phyloP scores from a whole-genome alignment of 2,329 filamentous ascomycete species.

The Sporothrix inflata region DNA sequence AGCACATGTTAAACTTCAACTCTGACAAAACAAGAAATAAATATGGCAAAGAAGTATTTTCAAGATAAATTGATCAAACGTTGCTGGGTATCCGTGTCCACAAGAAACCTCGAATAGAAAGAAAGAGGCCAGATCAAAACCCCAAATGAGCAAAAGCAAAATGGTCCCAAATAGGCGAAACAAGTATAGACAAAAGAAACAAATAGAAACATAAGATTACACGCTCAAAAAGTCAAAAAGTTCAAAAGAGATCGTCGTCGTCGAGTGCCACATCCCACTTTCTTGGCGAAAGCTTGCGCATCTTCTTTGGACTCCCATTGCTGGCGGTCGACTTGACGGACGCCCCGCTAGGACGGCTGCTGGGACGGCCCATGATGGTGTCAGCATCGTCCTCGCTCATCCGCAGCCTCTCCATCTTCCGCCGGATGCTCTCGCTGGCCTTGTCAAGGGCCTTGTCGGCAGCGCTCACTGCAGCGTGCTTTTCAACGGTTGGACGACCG shows the following conservation, averaged over 20 bases:
- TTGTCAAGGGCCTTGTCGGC: slow-evolving; percentile 11
- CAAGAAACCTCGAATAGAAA: slow-evolving; percentile 14
- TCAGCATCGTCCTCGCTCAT: slow-evolving; percentile 46
- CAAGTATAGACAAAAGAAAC: not conserved
- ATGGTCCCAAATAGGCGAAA: not conserved
- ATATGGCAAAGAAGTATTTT: not conserved
- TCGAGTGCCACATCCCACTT: slow-evolving; percentile 51
- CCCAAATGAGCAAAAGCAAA: not conserved
- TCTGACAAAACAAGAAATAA: too few relatives aligned
- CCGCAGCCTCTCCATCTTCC: slow-evolving; percentile 55
- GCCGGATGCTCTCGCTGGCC: slow-evolving; percentile 44
- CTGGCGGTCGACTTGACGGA: slow-evolving; percentile 34
- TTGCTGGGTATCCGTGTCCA: slow-evolving; percentile 24
- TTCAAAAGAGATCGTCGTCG: slow-evolving; percentile 46
- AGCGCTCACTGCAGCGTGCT: not conserved
- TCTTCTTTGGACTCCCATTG: slow-evolving; percentile 56
- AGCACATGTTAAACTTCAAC: too few relatives aligned
- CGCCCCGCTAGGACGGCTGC: slow-evolving; percentile 24
- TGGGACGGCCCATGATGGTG: slow-evolving; percentile 27
- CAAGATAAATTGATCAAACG: not conserved
- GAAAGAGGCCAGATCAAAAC: not conserved
- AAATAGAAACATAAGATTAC: not conserved
- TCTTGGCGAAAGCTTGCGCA: slow-evolving; percentile 53
- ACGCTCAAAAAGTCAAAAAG: not conserved
- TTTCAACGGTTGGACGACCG: slow-evolving; percentile 29